Percentiles rank a stretch among this genome's conserved stretches.
Evolutionary conservation across 306 rosid species (phyloP).

Genomic region (Lithocarpus polystachyus): DNA sequence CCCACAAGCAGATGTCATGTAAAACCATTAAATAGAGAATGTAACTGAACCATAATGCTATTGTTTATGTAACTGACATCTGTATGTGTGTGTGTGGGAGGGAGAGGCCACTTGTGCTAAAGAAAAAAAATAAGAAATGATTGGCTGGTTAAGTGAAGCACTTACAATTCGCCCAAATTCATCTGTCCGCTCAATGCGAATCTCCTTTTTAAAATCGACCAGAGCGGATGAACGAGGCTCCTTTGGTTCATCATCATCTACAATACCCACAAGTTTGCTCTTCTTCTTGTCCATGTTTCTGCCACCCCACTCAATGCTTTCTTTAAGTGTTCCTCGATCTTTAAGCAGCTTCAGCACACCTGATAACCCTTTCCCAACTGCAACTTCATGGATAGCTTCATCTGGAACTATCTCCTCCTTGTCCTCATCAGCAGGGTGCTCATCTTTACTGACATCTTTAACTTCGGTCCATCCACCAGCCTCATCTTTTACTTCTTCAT

Average conservation of each 20-base stretch:
- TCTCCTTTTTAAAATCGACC: conserved; percentile 62
- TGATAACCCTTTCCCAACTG: conserved; percentile 86
- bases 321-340: conserved; percentile 91
- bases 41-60: background rate
- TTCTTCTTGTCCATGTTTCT: conserved; percentile 99
- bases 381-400: conserved; percentile 87
- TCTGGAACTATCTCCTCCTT: conserved; percentile 63
- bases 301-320: conserved; percentile 95
- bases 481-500: conserved; percentile 48
- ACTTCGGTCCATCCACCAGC: conserved; percentile 93
- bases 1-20: background rate
- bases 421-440: conserved; percentile 50
- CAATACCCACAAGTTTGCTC: conserved; percentile 83
- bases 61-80: background rate
- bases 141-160: background rate
- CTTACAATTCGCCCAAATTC: conserved; percentile 96
- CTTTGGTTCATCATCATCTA: conserved; percentile 62
- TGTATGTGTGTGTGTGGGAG: too few relatives aligned
- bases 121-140: background rate
- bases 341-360: conserved; percentile 83
- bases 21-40: background rate
- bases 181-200: conserved; percentile 88
- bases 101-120: too few relatives aligned
- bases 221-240: conserved; percentile 50
- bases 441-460: conserved; percentile 49